Evolutionary conservation across 2,329 filamentous ascomycete genomes (phyloP).

Genomic region (Beauveria rudraprayagi): DNA sequence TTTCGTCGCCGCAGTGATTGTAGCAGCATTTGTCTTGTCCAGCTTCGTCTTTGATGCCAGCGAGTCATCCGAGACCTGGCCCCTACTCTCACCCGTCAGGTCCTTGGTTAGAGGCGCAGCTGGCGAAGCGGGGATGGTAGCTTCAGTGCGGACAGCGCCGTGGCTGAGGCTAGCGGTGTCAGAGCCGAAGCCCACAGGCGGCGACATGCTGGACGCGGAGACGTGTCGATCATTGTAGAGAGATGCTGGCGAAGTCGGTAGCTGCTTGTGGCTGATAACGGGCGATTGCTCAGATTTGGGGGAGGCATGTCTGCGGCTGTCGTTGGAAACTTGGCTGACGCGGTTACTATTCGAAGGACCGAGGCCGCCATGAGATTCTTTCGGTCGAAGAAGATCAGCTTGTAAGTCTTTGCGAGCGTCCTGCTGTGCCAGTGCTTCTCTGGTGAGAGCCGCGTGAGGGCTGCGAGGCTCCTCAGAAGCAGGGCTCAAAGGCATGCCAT

Average conservation of each 20-base stretch:
- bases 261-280: neutral
- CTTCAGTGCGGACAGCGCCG: neutral
- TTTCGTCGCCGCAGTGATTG: slow-evolving; percentile 26
- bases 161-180: neutral
- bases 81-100: slow-evolving; percentile 6
- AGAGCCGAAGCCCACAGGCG: neutral
- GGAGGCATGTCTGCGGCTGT: neutral
- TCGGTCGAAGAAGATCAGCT: neutral
- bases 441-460: neutral
- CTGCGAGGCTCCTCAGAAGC: neutral
- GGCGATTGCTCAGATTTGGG: slow-evolving; percentile 2
- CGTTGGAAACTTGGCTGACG: slow-evolving; percentile 6
- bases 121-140: neutral
- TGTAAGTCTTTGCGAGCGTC: neutral
- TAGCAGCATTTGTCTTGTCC: neutral
- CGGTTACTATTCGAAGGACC: neutral
- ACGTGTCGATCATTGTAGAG: neutral
- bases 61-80: slow-evolving; percentile 4
- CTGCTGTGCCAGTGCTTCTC: neutral
- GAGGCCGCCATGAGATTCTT: neutral
- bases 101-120: neutral
- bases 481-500: neutral
- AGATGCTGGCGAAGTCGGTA: neutral
- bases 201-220: neutral
- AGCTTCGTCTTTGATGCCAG: slow-evolving; percentile 13